Conservation (phyloP, 805 yeast genomes). For the Helenozyma baotianmanensis region DNA sequence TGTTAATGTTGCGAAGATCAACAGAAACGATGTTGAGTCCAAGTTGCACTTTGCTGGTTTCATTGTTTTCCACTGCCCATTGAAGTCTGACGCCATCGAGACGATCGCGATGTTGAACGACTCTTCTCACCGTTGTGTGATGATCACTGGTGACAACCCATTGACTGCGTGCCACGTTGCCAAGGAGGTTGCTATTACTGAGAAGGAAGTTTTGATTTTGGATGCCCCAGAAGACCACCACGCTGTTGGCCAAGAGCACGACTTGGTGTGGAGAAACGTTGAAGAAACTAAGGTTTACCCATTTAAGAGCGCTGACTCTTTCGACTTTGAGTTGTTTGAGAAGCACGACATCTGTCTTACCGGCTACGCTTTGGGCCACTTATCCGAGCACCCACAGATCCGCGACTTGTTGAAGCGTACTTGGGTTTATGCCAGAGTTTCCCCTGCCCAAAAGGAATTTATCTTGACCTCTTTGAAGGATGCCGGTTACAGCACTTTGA, state of each 20-base stretch:
- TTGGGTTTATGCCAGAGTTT: conserved; percentile 97
- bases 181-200: conserved; percentile 82
- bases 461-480: conserved; percentile 78
- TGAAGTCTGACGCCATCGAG: conserved; percentile 88
- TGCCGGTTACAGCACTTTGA: conserved; percentile 86
- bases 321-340: conserved; percentile 54
- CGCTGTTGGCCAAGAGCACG: conserved; percentile 40
- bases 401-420: conserved; percentile 75
- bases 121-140: conserved; percentile 90
- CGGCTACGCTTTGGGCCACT: conserved; percentile 76
- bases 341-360: conserved; percentile 85
- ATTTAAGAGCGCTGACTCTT: conserved; percentile 52
- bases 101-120: conserved; percentile 90
- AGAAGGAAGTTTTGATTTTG: conserved; percentile 76
- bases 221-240: conserved; percentile 78
- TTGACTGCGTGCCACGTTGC: conserved; percentile 98
- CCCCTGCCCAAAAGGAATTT: conserved; percentile 93
- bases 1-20: conserved; percentile 48
- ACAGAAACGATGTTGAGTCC: conserved; percentile 74
- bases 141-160: conserved; percentile 99
- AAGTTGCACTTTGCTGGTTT: conserved; percentile 82
- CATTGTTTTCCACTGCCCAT: conserved; percentile 94
- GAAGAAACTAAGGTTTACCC: conserved; percentile 71
- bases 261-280: conserved; percentile 80
- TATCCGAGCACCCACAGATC: conserved; percentile 66